phyloP scores from a whole-genome alignment of 805 yeast species.

The Lachancea sp. region DNA sequence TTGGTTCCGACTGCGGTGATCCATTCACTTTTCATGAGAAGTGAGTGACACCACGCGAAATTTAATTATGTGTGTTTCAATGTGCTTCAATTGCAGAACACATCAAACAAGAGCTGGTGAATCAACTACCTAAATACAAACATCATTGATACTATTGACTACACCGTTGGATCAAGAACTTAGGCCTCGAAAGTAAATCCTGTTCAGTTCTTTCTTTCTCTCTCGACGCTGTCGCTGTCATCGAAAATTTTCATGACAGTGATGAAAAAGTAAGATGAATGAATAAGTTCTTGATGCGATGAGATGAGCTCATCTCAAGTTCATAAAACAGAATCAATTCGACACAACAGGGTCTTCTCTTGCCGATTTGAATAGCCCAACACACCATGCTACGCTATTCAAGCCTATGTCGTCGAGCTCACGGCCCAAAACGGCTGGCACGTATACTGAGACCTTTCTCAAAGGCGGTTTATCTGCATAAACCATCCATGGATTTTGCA shows the following conservation, averaged over 20 bases:
- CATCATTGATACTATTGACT: no score
- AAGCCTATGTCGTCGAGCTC: slow-evolving; percentile 1
- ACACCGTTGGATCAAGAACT: no score
- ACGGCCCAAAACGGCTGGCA: neutral
- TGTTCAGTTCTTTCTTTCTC: neutral
- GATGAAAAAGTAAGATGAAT: neutral
- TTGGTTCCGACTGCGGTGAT: no score
- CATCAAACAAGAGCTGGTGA: no score
- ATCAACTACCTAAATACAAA: no score
- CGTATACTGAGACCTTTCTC: slow-evolving; percentile 3
- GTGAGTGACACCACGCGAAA: no score
- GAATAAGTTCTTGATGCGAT: neutral
- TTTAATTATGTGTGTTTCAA: no score
- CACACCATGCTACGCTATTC: slow-evolving; percentile 1
- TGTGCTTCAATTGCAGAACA: no score
- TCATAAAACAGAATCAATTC: neutral
- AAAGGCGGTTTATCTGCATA: neutral
- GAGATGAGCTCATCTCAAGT: slow-evolving; percentile 3
- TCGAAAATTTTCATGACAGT: neutral
- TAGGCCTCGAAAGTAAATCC: neutral
- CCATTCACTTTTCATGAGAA: no score
- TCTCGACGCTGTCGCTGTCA: neutral
- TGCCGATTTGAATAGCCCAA: neutral
- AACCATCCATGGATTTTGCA: neutral
- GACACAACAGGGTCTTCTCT: neutral